Conservation (phyloP, 495 filamentous ascomycete species). For the Podospora bellae-mahoneyi region DNA sequence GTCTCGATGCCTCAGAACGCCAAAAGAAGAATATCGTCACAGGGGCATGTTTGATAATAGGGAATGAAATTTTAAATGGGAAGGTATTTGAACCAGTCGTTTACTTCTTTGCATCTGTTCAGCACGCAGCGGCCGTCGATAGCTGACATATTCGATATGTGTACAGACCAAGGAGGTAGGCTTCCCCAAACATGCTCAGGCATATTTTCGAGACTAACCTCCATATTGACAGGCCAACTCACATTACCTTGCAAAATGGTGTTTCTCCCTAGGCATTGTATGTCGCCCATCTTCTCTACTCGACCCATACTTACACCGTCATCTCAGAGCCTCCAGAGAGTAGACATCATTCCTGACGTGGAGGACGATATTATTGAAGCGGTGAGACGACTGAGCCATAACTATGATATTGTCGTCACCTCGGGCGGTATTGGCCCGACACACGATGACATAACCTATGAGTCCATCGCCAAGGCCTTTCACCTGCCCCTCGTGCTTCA, state of each 20-base stretch:
- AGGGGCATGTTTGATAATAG: conserved; percentile 91
- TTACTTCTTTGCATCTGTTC: not conserved
- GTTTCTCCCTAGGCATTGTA: conserved; percentile 82
- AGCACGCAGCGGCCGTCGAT: not conserved
- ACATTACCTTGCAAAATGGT: conserved; percentile 85
- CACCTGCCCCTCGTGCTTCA: conserved; percentile 71
- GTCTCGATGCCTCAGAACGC: not conserved
- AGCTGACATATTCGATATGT: conserved; percentile 15
- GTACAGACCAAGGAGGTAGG: conserved; percentile 39
- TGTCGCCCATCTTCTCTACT: conserved; percentile 5
- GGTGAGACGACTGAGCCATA: conserved; percentile 73
- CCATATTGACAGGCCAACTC: conserved; percentile 72
- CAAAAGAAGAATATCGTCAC: conserved; percentile 69
- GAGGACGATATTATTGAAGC: conserved; percentile 88
- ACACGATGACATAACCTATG: conserved; percentile 97
- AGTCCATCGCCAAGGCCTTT: conserved; percentile 89
- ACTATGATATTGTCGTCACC: conserved; percentile 92
- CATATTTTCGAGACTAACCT: not conserved
- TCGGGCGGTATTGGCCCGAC: conserved; percentile 94
- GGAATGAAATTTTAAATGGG: conserved; percentile 93
- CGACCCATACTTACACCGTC: not conserved
- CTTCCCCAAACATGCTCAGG: too few species aligned
- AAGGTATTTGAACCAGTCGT: conserved; percentile 56
- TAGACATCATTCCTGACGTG: conserved; percentile 92
- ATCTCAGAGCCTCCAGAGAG: conserved; percentile 64